Conservation (phyloP, 2,329 filamentous ascomycete genomes). For the Dactylonectria estremocensis region DNA sequence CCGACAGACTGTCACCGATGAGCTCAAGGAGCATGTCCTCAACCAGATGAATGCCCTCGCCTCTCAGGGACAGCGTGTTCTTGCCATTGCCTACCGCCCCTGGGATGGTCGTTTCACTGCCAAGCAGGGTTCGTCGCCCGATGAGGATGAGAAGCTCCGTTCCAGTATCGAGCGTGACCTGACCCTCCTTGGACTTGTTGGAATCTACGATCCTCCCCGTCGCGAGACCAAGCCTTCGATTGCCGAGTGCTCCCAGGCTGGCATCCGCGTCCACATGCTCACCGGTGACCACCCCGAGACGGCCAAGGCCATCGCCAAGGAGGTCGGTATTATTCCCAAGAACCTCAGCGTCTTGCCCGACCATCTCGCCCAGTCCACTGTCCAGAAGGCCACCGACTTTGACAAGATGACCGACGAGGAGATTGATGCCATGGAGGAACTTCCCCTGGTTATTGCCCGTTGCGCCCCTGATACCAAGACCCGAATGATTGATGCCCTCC, state of each 20-base stretch:
- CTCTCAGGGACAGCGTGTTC: slow-evolving; percentile 79
- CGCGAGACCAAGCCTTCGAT: slow-evolving; percentile 84
- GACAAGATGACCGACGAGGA: slow-evolving; percentile 82
- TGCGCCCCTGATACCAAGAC: slow-evolving; percentile 91
- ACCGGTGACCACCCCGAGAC: slow-evolving; percentile 88
- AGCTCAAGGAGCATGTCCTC: slow-evolving; percentile 65
- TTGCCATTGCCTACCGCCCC: slow-evolving; percentile 78
- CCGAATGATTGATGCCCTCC: slow-evolving; percentile 90
- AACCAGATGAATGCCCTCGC: slow-evolving; percentile 72
- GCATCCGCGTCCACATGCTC: slow-evolving; percentile 87
- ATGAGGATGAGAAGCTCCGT: slow-evolving; percentile 66
- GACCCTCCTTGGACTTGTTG: slow-evolving; percentile 84
- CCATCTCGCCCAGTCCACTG: slow-evolving; percentile 76
- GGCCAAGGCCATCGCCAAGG: slow-evolving; percentile 82
- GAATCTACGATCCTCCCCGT: slow-evolving; percentile 89
- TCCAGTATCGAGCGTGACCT: slow-evolving; percentile 77
- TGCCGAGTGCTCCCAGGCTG: slow-evolving; percentile 78
- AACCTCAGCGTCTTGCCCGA: slow-evolving; percentile 73
- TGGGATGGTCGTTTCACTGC: slow-evolving; percentile 65
- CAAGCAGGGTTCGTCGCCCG: slow-evolving; percentile 52
- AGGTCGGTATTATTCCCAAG: slow-evolving; percentile 82
- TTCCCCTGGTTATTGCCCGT: slow-evolving; percentile 86
- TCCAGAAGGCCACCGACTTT: slow-evolving; percentile 84
- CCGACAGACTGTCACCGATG: slow-evolving; percentile 64
- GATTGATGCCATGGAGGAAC: slow-evolving; percentile 81